A percentile compares a stretch with the other conserved stretches of the same genome.
Conservation (phyloP, 805 yeast genomes). For the Candida ficus region DNA sequence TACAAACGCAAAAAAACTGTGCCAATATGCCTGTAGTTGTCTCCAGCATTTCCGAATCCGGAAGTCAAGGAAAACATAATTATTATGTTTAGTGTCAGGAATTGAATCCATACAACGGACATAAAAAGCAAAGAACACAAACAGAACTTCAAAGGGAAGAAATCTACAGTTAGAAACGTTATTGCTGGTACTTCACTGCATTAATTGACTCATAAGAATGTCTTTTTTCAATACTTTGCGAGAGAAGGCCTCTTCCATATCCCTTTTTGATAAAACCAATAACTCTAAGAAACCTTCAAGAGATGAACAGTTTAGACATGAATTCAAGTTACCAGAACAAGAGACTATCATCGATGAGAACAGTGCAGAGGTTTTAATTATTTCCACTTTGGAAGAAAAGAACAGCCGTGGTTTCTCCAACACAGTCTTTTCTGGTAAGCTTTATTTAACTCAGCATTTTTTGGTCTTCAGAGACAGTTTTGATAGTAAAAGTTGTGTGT, state of each 20-base stretch:
- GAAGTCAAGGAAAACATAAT: slow-evolving; percentile 5
- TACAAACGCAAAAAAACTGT: no score
- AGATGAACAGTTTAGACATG: slow-evolving; percentile 66
- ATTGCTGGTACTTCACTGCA: no score
- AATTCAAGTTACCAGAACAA: slow-evolving; percentile 65
- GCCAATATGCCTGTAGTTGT: neutral
- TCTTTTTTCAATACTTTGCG: slow-evolving; percentile 41
- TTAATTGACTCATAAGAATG: slow-evolving; percentile 23
- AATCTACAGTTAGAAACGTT: no score
- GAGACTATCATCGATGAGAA: slow-evolving; percentile 64
- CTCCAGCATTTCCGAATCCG: slow-evolving; percentile 2
- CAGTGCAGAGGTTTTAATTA: slow-evolving; percentile 54
- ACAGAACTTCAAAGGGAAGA: no score
- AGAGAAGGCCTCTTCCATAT: slow-evolving; percentile 40
- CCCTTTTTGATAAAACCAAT: slow-evolving; percentile 35
- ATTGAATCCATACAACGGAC: neutral
- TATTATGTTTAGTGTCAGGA: neutral
- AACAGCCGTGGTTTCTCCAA: slow-evolving; percentile 20
- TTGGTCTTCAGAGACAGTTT: slow-evolving; percentile 68
- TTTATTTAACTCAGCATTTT: slow-evolving; percentile 72
- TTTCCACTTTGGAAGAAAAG: slow-evolving; percentile 21
- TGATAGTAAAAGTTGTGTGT: slow-evolving; percentile 62
- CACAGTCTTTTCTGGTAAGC: slow-evolving; percentile 49
- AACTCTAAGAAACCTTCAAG: slow-evolving; percentile 43
- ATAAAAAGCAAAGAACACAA: no score